A percentile compares a stretch with the other conserved stretches of the same genome.
These are phyloP conservation scores for Epicoccum sorghinum DNA, from an alignment of 2,329 filamentous ascomycete species.

Conservation along the genomic window DNA sequence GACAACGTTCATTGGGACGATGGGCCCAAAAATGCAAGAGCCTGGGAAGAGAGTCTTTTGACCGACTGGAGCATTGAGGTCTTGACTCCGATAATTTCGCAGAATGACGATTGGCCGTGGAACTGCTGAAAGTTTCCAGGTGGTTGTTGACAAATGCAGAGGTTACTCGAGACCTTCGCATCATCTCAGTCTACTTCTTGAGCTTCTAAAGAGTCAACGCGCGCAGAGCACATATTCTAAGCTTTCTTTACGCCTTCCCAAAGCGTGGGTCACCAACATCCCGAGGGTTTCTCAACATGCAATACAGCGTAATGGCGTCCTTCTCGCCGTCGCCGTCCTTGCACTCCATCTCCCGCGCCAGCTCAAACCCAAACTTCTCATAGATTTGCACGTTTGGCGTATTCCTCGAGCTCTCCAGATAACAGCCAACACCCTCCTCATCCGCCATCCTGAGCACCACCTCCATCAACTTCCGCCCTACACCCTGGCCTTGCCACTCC, in stretches of 20 bases:
- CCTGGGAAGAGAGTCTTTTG: constrained; percentile 25
- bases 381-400: constrained; percentile 75
- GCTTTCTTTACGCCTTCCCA: constrained; percentile 2
- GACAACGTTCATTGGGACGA: constrained; percentile 36
- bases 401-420: constrained; percentile 72
- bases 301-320: constrained; percentile 51
- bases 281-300: constrained; percentile 50
- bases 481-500: constrained; percentile 68
- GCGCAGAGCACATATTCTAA: not conserved
- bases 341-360: constrained; percentile 70
- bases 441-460: constrained; percentile 69
- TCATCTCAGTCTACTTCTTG: too few species aligned
- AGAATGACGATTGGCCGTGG: not conserved
- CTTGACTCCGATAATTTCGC: not conserved
- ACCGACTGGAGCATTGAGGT: not conserved
- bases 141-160: too few species aligned
- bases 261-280: constrained; percentile 5
- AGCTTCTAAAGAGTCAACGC: not conserved
- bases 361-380: constrained; percentile 69
- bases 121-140: too few species aligned
- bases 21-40: constrained; percentile 24
- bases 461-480: constrained; percentile 69
- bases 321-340: constrained; percentile 64
- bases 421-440: constrained; percentile 67
- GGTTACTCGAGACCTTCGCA: too few species aligned